Conservation (phyloP, 192 early-diverging fungal species). For the Gorgonomyces haynaldii region DNA sequence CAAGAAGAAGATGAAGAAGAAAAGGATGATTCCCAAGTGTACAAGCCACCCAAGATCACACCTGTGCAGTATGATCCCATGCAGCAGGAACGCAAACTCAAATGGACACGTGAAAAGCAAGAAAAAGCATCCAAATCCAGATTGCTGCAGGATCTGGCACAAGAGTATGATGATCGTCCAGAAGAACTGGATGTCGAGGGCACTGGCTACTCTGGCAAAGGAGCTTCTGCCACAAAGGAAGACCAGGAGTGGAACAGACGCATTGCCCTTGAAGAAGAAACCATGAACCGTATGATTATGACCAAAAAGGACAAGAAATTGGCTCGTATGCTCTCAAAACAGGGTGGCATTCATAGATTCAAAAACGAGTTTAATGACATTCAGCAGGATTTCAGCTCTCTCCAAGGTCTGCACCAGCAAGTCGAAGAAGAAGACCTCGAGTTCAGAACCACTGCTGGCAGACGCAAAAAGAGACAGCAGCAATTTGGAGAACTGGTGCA, state of each 20-base stretch:
- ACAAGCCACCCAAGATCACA: conserved; percentile 72
- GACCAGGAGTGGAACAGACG: conserved; percentile 54
- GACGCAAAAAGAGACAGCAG: conserved; percentile 10
- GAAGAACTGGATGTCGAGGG: conserved; percentile 65
- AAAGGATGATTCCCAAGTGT: conserved; percentile 47
- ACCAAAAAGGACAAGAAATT: conserved; percentile 65
- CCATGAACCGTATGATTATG: conserved; percentile 65
- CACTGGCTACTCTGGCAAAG: conserved; percentile 48
- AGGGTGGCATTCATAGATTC: conserved; percentile 45
- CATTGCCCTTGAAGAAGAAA: conserved; percentile 74
- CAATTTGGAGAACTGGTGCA: not conserved
- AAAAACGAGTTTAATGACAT: conserved; percentile 71
- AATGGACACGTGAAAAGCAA: conserved; percentile 47
- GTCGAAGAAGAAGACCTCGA: conserved; percentile 11
- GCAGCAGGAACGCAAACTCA: conserved; percentile 37
- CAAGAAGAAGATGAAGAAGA: conserved; percentile 19
- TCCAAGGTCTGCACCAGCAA: conserved; percentile 10
- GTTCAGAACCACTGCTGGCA: not conserved
- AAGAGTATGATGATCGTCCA: conserved; percentile 76
- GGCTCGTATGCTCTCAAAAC: conserved; percentile 19
- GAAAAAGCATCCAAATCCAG: conserved; percentile 67
- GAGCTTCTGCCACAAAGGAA: conserved; percentile 42
- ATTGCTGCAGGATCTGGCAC: conserved; percentile 70
- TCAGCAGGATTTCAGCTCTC: conserved; percentile 14
- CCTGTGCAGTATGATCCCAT: conserved; percentile 80